Base-by-base conservation (phyloP, 331 rosid genomes). In the Pyrus hybrid region DNA sequence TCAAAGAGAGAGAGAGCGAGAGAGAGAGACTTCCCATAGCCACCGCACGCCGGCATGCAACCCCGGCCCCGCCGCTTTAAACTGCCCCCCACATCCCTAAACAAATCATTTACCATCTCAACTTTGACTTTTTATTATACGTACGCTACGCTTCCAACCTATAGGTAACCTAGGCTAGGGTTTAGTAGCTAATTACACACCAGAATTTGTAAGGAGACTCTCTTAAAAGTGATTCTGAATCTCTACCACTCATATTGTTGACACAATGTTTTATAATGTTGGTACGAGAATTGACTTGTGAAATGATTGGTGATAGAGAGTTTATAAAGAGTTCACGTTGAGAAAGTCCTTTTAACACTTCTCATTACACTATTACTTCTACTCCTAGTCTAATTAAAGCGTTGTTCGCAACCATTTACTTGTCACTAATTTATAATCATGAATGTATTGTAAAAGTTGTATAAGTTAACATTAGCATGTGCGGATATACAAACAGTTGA, bases 11-110 rank as follows among this genome's bases (percentile, higher is more conserved):
- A 2, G 43, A 35, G 41, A 35, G 12, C 8, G 16, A 3, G 26
- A n/a, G 66, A 13, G 66, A 62, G 63, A 5, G 33, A 25, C 20
- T 25, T 9, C 67, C 67, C 67, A 62, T 8, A 2, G 68, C 23
- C 43, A 32, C 43, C 43, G 67, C 79, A 62, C 61, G 73, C 72
- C 67, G 72, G 80, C 80, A 63, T 23, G 60, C 56, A 28, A 5
- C n/a, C 68, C 8, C 8, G 80, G 69, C 32, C 80, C 80, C 73
- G 73, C 73, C 69, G 73, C 73, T 10, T 28, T 30, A 30, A 69
- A 29, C 54, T 21, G 49, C 12, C 25, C 20, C 12, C 49, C 23
- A 2, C 56, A 16, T 18, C n/a, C 9, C 4, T 49, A 49, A 17
- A 0, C 21, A 49, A 49, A 17, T 49, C n/a, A 49, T 16, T 17